Conservation (phyloP, 257 asterid genomes). For the Nicotiana sylvestris region DNA sequence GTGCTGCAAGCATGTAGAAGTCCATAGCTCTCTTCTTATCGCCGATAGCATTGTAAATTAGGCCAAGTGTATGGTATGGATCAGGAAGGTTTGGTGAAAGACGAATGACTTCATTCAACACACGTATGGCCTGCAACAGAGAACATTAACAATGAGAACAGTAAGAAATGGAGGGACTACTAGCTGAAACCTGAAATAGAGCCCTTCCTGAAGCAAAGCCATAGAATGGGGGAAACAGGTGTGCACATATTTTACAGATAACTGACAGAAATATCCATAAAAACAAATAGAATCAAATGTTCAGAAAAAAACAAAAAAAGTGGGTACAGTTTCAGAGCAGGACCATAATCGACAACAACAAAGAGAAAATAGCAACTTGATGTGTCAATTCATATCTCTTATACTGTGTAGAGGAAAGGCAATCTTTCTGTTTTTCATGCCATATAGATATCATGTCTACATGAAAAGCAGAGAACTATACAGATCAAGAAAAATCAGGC, state of each 20-base stretch:
- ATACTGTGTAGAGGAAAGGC: neutral
- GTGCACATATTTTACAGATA: neutral
- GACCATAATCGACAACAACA: neutral
- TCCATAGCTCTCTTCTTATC: slow-evolving; percentile 57
- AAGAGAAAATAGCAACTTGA: neutral
- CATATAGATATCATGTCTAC: neutral
- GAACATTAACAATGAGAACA: slow-evolving; percentile 19
- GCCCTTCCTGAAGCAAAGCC: neutral
- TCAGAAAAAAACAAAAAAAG: neutral
- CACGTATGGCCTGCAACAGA: slow-evolving; percentile 54
- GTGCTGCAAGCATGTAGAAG: slow-evolving; percentile 86
- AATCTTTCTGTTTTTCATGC: neutral
- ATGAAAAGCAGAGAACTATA: neutral
- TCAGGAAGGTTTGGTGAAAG: slow-evolving; percentile 73
- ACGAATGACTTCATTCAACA: slow-evolving; percentile 66
- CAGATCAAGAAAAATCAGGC: slow-evolving; percentile 3
- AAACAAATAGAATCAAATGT: neutral
- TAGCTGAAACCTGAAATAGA: slow-evolving; percentile 5
- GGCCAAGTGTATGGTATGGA: slow-evolving; percentile 79
- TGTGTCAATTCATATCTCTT: neutral
- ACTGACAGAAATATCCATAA: neutral
- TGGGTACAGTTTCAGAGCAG: neutral
- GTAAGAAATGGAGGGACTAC: slow-evolving; percentile 10
- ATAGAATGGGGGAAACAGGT: neutral
- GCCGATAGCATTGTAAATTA: slow-evolving; percentile 50